Evolutionary conservation across 768 basidiomycete species (phyloP).

Genomic region (Trametes maxima): DNA sequence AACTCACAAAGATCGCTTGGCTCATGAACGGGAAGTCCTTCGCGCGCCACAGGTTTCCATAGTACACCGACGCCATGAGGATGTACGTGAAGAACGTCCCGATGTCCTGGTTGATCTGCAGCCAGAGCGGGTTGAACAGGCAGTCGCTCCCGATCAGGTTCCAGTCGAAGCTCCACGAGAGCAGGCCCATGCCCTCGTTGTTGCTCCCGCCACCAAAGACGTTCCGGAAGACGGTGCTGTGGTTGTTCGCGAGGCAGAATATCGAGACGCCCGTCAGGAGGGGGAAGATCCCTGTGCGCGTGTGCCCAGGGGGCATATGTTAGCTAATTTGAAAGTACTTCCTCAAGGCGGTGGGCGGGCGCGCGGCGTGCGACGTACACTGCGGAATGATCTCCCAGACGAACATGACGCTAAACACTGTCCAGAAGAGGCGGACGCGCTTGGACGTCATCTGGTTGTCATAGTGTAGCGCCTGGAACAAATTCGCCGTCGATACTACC

Average conservation of each 20-base stretch:
- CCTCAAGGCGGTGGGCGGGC: no score
- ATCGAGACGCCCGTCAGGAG: slow-evolving; percentile 37
- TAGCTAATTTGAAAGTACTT: background rate
- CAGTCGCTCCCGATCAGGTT: slow-evolving; percentile 54
- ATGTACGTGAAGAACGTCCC: slow-evolving; percentile 38
- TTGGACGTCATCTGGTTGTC: slow-evolving; percentile 41
- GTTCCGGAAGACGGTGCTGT: slow-evolving; percentile 29
- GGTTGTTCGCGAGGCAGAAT: slow-evolving; percentile 40
- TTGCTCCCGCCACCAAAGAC: slow-evolving; percentile 42
- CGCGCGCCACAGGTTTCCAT: slow-evolving; percentile 56
- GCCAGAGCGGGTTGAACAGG: slow-evolving; percentile 35
- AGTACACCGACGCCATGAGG: slow-evolving; percentile 34
- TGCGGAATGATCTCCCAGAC: slow-evolving; percentile 43
- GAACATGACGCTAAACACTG: slow-evolving; percentile 37
- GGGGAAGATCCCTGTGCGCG: slow-evolving; percentile 43
- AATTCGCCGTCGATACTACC: slow-evolving; percentile 31
- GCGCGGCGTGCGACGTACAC: slow-evolving; percentile 33
- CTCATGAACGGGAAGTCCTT: slow-evolving; percentile 61
- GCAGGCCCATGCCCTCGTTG: slow-evolving; percentile 61
- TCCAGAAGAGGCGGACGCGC: slow-evolving; percentile 45
- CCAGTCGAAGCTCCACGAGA: slow-evolving; percentile 66
- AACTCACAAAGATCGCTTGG: slow-evolving; percentile 33
- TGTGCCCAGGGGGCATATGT: slow-evolving; percentile 24
- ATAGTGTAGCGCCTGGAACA: slow-evolving; percentile 41
- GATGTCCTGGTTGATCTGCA: slow-evolving; percentile 28